A percentile compares a stretch with the other conserved stretches of the same genome.
These are phyloP conservation scores for Raffaelea ambrosiae DNA, from an alignment of 2,329 filamentous ascomycete species.

Conservation along the genomic window DNA sequence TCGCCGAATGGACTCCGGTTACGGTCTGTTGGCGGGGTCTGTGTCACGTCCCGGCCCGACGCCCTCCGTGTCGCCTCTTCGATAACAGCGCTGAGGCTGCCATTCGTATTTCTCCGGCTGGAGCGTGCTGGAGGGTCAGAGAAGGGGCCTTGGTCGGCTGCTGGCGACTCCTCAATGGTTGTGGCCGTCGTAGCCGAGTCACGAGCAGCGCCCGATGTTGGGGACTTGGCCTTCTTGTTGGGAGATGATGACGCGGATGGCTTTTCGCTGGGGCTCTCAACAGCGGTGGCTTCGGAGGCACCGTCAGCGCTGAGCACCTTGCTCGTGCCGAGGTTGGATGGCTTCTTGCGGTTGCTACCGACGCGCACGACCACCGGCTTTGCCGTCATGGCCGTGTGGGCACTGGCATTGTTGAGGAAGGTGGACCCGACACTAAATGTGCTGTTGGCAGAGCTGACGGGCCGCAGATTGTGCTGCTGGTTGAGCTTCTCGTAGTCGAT, in stretches of 20 bases:
- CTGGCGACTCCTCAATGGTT: slow-evolving; percentile 40
- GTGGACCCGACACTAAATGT: slow-evolving; percentile 61
- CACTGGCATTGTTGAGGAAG: slow-evolving; percentile 56
- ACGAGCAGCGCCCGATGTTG: slow-evolving; percentile 10
- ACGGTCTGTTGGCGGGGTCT: slow-evolving; percentile 17
- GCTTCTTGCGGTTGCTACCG: slow-evolving; percentile 40
- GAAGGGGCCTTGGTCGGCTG: slow-evolving; percentile 49
- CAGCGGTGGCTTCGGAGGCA: neutral
- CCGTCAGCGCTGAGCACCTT: slow-evolving; percentile 11
- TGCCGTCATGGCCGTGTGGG: slow-evolving; percentile 46
- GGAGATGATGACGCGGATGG: slow-evolving; percentile 6
- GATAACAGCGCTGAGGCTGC: slow-evolving; percentile 45
- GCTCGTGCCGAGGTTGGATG: slow-evolving; percentile 13
- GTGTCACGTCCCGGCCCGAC: slow-evolving; percentile 25
- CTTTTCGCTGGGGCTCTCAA: neutral
- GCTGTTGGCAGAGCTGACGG: slow-evolving; percentile 43
- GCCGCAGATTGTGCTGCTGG: slow-evolving; percentile 21
- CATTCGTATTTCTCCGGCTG: slow-evolving; percentile 26
- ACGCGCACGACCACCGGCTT: slow-evolving; percentile 54
- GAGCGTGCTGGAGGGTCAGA: slow-evolving; percentile 39
- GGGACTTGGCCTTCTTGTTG: slow-evolving; percentile 8
- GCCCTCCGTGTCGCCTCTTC: slow-evolving; percentile 40
- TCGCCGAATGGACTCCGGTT: slow-evolving; percentile 47
- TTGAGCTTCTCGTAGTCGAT: slow-evolving; percentile 58
- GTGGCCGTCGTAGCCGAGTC: slow-evolving; percentile 36